phyloP scores from a whole-genome alignment of 257 asterid species.

The Verbascum thapsus region DNA sequence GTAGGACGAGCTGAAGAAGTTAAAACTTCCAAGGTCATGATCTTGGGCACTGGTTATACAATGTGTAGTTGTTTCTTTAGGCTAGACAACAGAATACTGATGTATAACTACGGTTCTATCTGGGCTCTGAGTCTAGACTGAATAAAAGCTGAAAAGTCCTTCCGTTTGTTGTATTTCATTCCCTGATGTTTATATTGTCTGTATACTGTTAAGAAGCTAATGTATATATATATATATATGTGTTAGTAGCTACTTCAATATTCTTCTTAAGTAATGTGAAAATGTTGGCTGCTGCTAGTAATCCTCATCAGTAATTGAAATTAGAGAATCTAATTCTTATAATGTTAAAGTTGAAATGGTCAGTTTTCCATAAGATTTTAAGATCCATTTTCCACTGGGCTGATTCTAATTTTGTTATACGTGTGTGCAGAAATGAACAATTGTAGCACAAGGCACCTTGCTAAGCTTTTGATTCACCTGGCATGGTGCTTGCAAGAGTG shows the following conservation, averaged over 20 bases:
- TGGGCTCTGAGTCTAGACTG: neutral
- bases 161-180: neutral
- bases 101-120: no score
- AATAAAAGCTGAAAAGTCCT: neutral
- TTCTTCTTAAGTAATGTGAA: slow-evolving; percentile 6
- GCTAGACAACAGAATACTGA: neutral
- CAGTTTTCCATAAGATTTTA: slow-evolving; percentile 1
- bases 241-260: slow-evolving; percentile 14
- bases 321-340: neutral
- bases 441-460: slow-evolving; percentile 81
- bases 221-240: no score
- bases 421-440: slow-evolving; percentile 76
- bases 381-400: slow-evolving; percentile 6
- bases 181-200: neutral
- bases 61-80: neutral
- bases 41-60: no score
- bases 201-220: neutral
- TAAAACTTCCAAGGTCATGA: no score
- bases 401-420: slow-evolving; percentile 30
- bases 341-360: slow-evolving; percentile 12
- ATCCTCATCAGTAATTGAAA: slow-evolving; percentile 2
- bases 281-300: neutral
- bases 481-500: slow-evolving; percentile 91
- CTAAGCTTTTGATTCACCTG: slow-evolving; percentile 82
- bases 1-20: no score